Base-by-base conservation (phyloP, 768 basidiomycete species). In the Podaxis pistillaris region DNA sequence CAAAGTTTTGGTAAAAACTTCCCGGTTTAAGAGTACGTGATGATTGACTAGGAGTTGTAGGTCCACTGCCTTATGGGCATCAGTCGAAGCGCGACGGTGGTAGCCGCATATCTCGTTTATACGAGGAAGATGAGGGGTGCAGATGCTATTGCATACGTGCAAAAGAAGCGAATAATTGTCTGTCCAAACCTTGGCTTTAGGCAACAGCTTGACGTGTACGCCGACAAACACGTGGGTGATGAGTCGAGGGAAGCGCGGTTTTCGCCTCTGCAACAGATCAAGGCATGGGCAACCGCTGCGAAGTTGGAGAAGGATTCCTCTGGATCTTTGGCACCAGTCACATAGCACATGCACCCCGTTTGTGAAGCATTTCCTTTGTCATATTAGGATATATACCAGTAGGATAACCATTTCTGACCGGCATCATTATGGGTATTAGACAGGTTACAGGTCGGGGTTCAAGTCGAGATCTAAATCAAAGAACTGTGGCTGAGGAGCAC, bases 391-490 rank as follows among this genome's bases (percentile, higher is more conserved):
- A 62, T 56, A 50, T 47, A 53, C 51, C 58, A 17, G 58, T 52
- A 41, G 36, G 24, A 51, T 51, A 26, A 30, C 2, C 24, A 52
- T 41, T 60, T 51, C 58, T 30, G 37, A 30, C 58, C 51, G n/a
- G 26, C 37, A 60, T 53, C 6, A 53, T 28, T 44, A 28, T 28
- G 49, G 5, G 58, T 22, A 28, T 3, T 15, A 41, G 4, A 41
- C 47, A 47, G 4, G 40, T 50, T 47, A 91, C 61, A 93, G 70
- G 73, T 94, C 92, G 1, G 91, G 92, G 69, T 94, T 94, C 60
- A 94, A 79, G 71, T 94, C 93, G 64, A 94, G 75, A 73, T 93
- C 93, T 59, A 94, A 77, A 70, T 92, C 91, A 72, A 92, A 90
- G 68, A 87, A 78, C 63, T 83, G 84, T 64, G 83, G 80, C 56